phyloP scores from a whole-genome alignment of 495 filamentous ascomycete genomes.

The Cercophora scortea region DNA sequence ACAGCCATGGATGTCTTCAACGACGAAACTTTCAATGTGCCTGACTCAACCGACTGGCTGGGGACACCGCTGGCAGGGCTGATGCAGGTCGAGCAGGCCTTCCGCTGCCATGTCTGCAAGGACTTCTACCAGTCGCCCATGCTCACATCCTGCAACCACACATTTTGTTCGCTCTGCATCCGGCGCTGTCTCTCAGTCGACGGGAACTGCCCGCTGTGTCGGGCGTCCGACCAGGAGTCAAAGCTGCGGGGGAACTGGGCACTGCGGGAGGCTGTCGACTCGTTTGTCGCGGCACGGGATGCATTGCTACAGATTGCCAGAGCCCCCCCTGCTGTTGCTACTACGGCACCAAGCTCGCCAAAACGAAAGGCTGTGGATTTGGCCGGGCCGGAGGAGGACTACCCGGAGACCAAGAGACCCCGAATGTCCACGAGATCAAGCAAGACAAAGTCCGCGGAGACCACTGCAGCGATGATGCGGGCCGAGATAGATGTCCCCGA shows the following conservation, averaged over 20 bases:
- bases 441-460: constrained; percentile 28
- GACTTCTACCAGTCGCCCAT: constrained; percentile 93
- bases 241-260: constrained; percentile 78
- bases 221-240: constrained; percentile 66
- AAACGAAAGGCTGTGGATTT: constrained; percentile 49
- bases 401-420: constrained; percentile 32
- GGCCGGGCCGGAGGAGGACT: constrained; percentile 23
- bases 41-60: constrained; percentile 92
- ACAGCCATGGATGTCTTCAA: neutral
- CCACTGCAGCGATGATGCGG: constrained; percentile 24
- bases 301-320: constrained; percentile 54
- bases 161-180: constrained; percentile 95
- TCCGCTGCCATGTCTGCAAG: constrained; percentile 96
- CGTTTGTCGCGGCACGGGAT: constrained; percentile 59
- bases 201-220: constrained; percentile 80
- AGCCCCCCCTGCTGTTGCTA: constrained; percentile 14
- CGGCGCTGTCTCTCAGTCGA: constrained; percentile 72
- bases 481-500: constrained; percentile 26
- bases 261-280: constrained; percentile 75
- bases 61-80: constrained; percentile 66
- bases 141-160: constrained; percentile 89
- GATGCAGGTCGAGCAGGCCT: constrained; percentile 68
- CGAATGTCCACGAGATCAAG: constrained; percentile 37
- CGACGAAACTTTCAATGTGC: constrained; percentile 47
- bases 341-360: constrained; percentile 9